Evolutionary conservation across 139 green algal genomes (phyloP).

Genomic region (Coelastrella sp.): DNA sequence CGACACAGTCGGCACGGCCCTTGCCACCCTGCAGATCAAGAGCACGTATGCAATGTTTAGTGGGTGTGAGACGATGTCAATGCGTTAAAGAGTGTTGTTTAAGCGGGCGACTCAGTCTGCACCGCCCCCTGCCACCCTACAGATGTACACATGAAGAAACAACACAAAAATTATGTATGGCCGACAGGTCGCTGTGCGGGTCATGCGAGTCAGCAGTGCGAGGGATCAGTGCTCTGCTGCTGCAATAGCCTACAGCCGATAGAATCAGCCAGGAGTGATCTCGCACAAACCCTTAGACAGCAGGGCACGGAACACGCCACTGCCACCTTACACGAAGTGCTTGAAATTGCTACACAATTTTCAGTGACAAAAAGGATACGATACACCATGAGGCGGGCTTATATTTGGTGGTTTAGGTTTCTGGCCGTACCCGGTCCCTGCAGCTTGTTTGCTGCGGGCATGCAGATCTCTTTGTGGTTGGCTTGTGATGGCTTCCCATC

Average conservation of each 20-base stretch:
- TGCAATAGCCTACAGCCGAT: conserved; percentile 32
- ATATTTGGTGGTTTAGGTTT: no score
- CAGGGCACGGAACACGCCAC: conserved; percentile 27
- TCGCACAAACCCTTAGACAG: conserved; percentile 42
- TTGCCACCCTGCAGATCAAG: conserved; percentile 60
- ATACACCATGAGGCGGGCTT: no score
- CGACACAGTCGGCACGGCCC: conserved; percentile 75
- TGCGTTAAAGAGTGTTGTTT: conserved; percentile 84
- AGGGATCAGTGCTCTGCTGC: conserved; percentile 33
- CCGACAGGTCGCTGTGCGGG: conserved; percentile 39
- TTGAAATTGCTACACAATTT: not conserved
- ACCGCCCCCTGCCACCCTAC: conserved; percentile 73
- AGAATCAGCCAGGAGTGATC: conserved; percentile 30
- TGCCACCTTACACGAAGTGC: conserved; percentile 41
- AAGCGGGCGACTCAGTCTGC: conserved; percentile 81
- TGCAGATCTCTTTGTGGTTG: no score
- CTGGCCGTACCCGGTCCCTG: no score
- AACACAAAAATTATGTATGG: not conserved
- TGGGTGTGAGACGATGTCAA: conserved; percentile 55
- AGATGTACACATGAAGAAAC: not conserved
- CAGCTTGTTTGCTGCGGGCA: no score
- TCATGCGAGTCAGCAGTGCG: conserved; percentile 19
- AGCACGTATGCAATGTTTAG: no score
- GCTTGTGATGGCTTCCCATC: no score
- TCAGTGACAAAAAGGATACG: no score